Conservation (phyloP, 495 filamentous ascomycete species). For the Tuber umbilicatum region DNA sequence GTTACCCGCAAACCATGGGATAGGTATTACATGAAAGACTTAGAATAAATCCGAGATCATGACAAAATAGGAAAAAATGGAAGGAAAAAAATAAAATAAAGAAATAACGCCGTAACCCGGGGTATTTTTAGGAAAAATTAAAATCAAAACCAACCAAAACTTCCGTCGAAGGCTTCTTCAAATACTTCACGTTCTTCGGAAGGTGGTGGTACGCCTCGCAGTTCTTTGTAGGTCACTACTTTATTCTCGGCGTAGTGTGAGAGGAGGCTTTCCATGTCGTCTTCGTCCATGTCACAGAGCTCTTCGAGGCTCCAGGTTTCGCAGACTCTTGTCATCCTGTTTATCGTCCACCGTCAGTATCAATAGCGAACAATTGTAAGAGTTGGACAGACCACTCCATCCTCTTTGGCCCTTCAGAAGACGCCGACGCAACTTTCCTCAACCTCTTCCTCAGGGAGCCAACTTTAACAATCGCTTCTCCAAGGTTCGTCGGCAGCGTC, state of each 20-base stretch:
- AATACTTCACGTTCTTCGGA: conserved; percentile 46
- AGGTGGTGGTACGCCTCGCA: conserved; percentile 42
- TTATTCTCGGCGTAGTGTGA: conserved; percentile 56
- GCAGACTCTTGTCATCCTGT: conserved; percentile 79
- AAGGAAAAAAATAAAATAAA: background rate
- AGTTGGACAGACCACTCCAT: conserved; percentile 70
- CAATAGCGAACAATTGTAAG: background rate
- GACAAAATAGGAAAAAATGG: background rate
- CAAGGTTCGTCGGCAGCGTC: conserved; percentile 65
- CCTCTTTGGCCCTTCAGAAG: conserved; percentile 71
- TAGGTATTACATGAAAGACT: background rate
- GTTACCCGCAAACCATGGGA: background rate
- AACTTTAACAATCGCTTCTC: conserved; percentile 74
- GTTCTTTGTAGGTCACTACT: conserved; percentile 48
- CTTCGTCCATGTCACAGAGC: conserved; percentile 72
- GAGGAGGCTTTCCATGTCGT: conserved; percentile 74
- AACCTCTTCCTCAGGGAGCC: conserved; percentile 73
- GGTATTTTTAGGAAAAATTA: background rate
- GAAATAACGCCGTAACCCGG: background rate
- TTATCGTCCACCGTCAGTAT: conserved; percentile 34
- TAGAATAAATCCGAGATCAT: background rate
- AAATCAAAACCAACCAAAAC: conserved; percentile 50
- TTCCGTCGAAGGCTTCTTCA: conserved; percentile 52
- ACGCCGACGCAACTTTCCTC: conserved; percentile 63
- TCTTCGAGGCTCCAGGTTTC: conserved; percentile 81